A percentile compares a stretch with the other conserved stretches of the same genome.
phyloP scores from a whole-genome alignment of 2,329 filamentous ascomycete species.

The Fusarium nisikadoi region DNA sequence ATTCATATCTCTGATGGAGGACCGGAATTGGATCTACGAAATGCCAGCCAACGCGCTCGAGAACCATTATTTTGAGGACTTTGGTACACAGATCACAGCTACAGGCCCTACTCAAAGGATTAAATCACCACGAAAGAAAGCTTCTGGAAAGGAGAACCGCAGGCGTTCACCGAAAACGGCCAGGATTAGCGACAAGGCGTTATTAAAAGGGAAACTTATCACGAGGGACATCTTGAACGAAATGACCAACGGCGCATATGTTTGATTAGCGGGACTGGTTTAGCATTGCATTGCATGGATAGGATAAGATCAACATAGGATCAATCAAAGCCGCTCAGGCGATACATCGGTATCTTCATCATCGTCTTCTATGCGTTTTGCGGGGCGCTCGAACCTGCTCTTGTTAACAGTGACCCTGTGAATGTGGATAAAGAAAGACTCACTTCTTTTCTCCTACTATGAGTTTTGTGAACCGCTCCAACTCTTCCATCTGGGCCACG shows the following conservation, averaged over 20 bases:
- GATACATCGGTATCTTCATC: slow-evolving; percentile 35
- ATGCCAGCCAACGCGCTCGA: slow-evolving; percentile 72
- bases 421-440: slow-evolving; percentile 4
- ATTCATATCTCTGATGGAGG: slow-evolving; percentile 82
- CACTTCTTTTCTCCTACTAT: slow-evolving; percentile 66
- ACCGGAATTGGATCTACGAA: slow-evolving; percentile 82
- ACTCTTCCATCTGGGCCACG: slow-evolving; percentile 63
- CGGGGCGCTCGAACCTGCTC: slow-evolving; percentile 49
- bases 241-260: slow-evolving; percentile 59
- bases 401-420: background rate
- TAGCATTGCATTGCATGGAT: slow-evolving; percentile 25
- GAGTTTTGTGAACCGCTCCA: slow-evolving; percentile 67
- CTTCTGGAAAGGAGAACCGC: slow-evolving; percentile 57
- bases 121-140: slow-evolving; percentile 46
- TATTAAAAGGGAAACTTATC: slow-evolving; percentile 75
- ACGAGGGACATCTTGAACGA: slow-evolving; percentile 84
- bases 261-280: slow-evolving; percentile 35
- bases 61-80: slow-evolving; percentile 74
- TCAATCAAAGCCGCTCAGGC: slow-evolving; percentile 28
- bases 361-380: slow-evolving; percentile 39
- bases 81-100: slow-evolving; percentile 59
- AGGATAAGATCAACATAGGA: slow-evolving; percentile 16
- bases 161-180: slow-evolving; percentile 63
- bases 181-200: slow-evolving; percentile 68
- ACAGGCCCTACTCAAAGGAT: slow-evolving; percentile 43